Conservation (phyloP, 129 eudicot species). For the Gnaphalium uliginosum region DNA sequence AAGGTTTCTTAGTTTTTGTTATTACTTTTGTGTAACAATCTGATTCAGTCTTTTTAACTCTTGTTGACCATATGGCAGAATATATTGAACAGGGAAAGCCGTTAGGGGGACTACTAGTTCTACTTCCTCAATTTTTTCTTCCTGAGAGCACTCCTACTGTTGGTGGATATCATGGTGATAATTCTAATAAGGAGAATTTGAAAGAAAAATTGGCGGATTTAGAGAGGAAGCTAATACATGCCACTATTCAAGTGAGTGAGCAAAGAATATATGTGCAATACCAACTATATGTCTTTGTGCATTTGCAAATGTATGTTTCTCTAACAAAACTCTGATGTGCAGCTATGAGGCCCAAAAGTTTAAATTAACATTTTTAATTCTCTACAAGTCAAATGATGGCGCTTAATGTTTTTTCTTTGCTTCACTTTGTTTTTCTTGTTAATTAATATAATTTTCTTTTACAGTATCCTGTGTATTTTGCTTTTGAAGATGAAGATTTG, state of each 20-base stretch:
- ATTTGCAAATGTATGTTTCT: constrained; percentile 1
- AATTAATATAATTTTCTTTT: constrained; percentile 23
- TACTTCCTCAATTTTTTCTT: constrained; percentile 70
- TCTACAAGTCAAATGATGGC: not conserved
- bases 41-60: constrained; percentile 25
- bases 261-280: not conserved
- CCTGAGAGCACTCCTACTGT: constrained; percentile 38
- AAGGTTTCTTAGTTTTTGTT: not conserved
- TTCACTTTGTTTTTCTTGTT: constrained; percentile 7
- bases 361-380: not conserved
- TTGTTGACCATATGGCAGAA: constrained; percentile 52
- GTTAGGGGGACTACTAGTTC: constrained; percentile 81
- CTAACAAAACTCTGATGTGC: not conserved
- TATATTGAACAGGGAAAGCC: constrained; percentile 83
- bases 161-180: constrained; percentile 40
- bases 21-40: not conserved
- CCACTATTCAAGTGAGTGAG: constrained; percentile 77
- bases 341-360: constrained; percentile 23
- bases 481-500: constrained; percentile 78
- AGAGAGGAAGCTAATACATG: constrained; percentile 73
- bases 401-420: not conserved
- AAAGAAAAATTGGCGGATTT: constrained; percentile 56
- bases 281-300: not conserved
- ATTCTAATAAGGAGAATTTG: constrained; percentile 36
- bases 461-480: constrained; percentile 98